Conservation (phyloP, 441 rosid genomes). For the Jatropha podagrica region DNA sequence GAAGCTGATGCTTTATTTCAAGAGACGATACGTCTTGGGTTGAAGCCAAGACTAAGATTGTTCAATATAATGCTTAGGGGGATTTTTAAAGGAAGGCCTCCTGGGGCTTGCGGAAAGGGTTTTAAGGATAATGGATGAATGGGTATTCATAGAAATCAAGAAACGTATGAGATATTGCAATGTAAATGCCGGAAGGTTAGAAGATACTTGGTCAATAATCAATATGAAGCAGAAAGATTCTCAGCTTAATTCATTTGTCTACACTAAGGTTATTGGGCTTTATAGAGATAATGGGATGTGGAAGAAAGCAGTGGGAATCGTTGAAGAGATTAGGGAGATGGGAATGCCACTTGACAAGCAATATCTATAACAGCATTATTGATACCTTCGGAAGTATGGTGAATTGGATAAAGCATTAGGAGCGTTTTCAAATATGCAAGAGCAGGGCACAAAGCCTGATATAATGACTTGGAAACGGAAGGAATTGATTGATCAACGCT, state of each 20-base stretch:
- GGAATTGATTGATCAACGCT: constrained; percentile 72
- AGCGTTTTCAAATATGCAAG: constrained; percentile 47
- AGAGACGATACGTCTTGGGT: constrained; percentile 40
- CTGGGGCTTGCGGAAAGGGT: constrained; percentile 43
- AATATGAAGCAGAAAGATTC: constrained; percentile 51
- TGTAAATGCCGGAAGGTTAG: constrained; percentile 57
- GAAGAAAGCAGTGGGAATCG: constrained; percentile 61
- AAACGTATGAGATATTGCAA: constrained; percentile 51
- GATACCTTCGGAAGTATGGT: constrained; percentile 69
- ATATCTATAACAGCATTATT: constrained; percentile 53
- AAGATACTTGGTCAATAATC: constrained; percentile 57
- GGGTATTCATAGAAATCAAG: constrained; percentile 40
- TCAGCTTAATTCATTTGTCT: constrained; percentile 43
- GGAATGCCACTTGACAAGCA: constrained; percentile 46
- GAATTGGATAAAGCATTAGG: constrained; percentile 54
- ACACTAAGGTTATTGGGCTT: constrained; percentile 55
- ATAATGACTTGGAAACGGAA: constrained; percentile 61
- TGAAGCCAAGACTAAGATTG: constrained; percentile 35
- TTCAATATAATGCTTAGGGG: constrained; percentile 52
- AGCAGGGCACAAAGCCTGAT: constrained; percentile 49
- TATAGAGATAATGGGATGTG: constrained; percentile 82
- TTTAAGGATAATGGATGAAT: constrained; percentile 36
- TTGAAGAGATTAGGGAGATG: constrained; percentile 56
- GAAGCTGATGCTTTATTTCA: constrained; percentile 67
- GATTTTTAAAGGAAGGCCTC: constrained; percentile 51